These are phyloP conservation scores for Termitomyces sp. DNA, from an alignment of 768 basidiomycete species.

Conservation along the genomic window DNA sequence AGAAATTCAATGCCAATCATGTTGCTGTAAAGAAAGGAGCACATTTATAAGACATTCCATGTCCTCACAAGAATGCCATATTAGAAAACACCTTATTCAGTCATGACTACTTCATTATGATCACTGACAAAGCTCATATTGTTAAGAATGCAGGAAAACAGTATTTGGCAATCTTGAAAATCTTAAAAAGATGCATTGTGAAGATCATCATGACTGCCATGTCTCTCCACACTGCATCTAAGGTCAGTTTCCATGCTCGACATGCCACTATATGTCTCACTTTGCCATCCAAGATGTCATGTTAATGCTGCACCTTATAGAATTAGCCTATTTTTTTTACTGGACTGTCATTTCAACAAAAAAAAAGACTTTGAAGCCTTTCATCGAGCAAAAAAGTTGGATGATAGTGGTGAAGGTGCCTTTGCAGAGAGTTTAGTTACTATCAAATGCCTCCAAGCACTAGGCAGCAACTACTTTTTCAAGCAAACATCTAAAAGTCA, in stretches of 20 bases:
- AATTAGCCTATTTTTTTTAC: constrained; percentile 17
- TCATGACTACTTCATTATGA: no score
- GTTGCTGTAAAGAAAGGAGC: no score
- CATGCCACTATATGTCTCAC: constrained; percentile 14
- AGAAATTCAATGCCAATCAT: no score
- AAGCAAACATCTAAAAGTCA: constrained; percentile 7
- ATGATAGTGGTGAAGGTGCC: constrained; percentile 16
- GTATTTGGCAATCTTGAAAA: constrained; percentile 11
- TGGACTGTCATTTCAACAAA: not conserved
- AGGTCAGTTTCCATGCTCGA: constrained; percentile 20
- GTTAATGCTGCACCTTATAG: constrained; percentile 18
- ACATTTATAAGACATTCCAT: no score
- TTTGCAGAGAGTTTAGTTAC: constrained; percentile 3
- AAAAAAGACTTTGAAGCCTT: not conserved
- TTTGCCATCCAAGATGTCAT: constrained; percentile 20
- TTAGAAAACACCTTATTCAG: no score
- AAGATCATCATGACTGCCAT: constrained; percentile 18
- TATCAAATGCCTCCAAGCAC: constrained; percentile 6
- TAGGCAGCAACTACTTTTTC: not conserved
- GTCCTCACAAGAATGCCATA: no score
- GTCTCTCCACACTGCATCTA: constrained; percentile 20
- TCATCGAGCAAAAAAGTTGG: constrained; percentile 9
- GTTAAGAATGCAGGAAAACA: constrained; percentile 14
- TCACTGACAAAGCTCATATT: no score
- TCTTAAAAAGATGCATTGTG: constrained; percentile 4